These are phyloP conservation scores for Nemania diffusa DNA, from an alignment of 2,329 filamentous ascomycete genomes.

Conservation along the genomic window DNA sequence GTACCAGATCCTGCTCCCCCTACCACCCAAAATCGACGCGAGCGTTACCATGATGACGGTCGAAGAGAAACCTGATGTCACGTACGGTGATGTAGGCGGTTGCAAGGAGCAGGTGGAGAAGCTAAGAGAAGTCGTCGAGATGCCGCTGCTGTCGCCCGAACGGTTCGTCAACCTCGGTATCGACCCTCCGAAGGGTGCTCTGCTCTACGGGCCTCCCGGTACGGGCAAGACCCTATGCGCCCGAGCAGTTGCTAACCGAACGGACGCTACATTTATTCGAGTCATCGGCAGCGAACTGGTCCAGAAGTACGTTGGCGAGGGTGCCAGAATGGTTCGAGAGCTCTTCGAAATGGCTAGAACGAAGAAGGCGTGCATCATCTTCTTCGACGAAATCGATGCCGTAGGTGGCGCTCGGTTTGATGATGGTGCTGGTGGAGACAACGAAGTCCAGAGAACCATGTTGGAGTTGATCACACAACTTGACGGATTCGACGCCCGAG, in stretches of 20 bases:
- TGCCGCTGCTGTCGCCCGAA: slow-evolving; percentile 95
- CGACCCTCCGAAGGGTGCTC: slow-evolving; percentile 95
- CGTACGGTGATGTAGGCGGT: slow-evolving; percentile 97
- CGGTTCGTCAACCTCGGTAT: slow-evolving; percentile 99
- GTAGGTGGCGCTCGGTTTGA: slow-evolving; percentile 96
- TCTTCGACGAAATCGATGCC: slow-evolving; percentile 98
- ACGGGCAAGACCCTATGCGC: slow-evolving; percentile 99
- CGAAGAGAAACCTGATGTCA: slow-evolving; percentile 99
- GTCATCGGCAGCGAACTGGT: slow-evolving; percentile 98
- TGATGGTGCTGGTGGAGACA: slow-evolving; percentile 95
- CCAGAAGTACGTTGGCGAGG: slow-evolving; percentile 98
- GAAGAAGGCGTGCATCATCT: slow-evolving; percentile 99
- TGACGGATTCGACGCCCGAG: slow-evolving; percentile 94
- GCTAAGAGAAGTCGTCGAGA: slow-evolving; percentile 97
- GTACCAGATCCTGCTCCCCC: slow-evolving; percentile 96
- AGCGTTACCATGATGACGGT: slow-evolving; percentile 99
- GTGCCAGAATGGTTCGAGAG: slow-evolving; percentile 97
- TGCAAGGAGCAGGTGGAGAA: slow-evolving; percentile 99
- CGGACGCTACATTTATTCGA: slow-evolving; percentile 97
- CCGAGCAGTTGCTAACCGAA: slow-evolving; percentile 95
- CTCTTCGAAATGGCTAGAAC: slow-evolving; percentile 99
- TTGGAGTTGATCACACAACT: slow-evolving; percentile 96
- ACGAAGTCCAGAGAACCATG: slow-evolving; percentile 98
- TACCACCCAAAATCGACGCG: slow-evolving; percentile 98
- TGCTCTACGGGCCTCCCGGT: slow-evolving; percentile 95